phyloP scores from a whole-genome alignment of 164 flowering plant species.

The Magnolia changhungtana region DNA sequence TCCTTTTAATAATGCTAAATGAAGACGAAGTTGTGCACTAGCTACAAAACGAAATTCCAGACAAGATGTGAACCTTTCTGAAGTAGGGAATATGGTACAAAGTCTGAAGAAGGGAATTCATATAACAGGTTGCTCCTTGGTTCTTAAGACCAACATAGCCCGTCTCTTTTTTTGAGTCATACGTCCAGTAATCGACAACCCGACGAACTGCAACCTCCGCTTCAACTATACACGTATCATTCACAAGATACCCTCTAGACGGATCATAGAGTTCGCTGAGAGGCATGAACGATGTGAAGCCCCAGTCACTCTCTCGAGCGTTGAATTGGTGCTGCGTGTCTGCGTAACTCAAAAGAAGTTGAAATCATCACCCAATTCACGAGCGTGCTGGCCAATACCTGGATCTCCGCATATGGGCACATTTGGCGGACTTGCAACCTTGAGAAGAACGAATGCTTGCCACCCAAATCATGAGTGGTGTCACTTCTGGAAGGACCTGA shows the following conservation, averaged over 20 bases:
- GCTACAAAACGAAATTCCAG: not conserved
- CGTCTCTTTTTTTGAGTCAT: conserved; percentile 94
- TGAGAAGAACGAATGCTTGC: not conserved
- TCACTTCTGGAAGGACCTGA: not conserved
- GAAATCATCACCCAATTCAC: conserved; percentile 5
- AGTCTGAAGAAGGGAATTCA: conserved; percentile 91
- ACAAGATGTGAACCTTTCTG: conserved; percentile 53
- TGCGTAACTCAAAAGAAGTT: conserved; percentile 28
- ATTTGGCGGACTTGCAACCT: not conserved
- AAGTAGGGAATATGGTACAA: conserved; percentile 88
- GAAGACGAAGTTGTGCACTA: conserved; percentile 3
- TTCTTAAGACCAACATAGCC: conserved; percentile 94
- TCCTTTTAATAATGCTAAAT: not conserved
- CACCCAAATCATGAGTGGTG: not conserved
- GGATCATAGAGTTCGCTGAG: conserved; percentile 81
- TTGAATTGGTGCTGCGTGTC: conserved; percentile 89
- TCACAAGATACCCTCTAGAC: conserved; percentile 64
- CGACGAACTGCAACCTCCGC: conserved; percentile 82
- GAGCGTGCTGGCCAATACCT: not conserved
- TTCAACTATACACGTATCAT: conserved; percentile 64
- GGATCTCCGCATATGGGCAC: not conserved
- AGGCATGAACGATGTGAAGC: conserved; percentile 92
- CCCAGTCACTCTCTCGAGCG: conserved; percentile 91
- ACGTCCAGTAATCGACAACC: conserved; percentile 72
- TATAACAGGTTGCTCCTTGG: conserved; percentile 98